A percentile compares a stretch with the other conserved stretches of the same genome.
Evolutionary conservation across 2,329 filamentous ascomycete species (phyloP).

Genomic region (Paracoccidioides lutzii): DNA sequence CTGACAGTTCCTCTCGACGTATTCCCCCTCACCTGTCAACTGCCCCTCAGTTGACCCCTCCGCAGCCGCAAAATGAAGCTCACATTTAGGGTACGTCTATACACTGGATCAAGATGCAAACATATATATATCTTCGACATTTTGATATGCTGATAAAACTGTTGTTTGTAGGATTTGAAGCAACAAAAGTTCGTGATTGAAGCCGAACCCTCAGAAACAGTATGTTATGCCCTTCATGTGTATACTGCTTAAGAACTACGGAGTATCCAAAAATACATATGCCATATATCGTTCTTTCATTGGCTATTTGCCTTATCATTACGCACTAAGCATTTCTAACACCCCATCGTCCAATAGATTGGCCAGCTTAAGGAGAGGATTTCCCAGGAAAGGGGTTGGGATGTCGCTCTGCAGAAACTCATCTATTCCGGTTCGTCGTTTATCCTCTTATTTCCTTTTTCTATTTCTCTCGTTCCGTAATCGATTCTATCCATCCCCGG

Average conservation of each 20-base stretch:
- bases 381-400: constrained; percentile 84
- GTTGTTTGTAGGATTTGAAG: constrained; percentile 65
- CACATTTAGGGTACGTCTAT: constrained; percentile 12
- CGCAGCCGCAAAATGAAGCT: constrained; percentile 11
- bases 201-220: constrained; percentile 80
- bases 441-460: neutral
- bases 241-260: neutral
- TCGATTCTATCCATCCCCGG: neutral
- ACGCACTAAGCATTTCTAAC: neutral
- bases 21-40: neutral
- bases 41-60: constrained; percentile 1
- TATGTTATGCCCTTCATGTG: constrained; percentile 41
- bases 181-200: constrained; percentile 98
- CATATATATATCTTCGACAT: neutral
- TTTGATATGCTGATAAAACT: neutral
- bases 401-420: constrained; percentile 78
- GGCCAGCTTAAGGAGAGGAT: constrained; percentile 88
- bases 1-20: neutral
- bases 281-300: constrained; percentile 11
- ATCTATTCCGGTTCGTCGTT: constrained; percentile 78
- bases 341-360: constrained; percentile 44
- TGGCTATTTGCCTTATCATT: neutral
- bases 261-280: neutral
- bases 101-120: neutral
- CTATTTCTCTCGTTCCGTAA: neutral